Evolutionary conservation across 768 basidiomycete species (phyloP), one percentile per base, ranked within the genome.

Genomic region (Rhodotorula toruloides): DNA sequence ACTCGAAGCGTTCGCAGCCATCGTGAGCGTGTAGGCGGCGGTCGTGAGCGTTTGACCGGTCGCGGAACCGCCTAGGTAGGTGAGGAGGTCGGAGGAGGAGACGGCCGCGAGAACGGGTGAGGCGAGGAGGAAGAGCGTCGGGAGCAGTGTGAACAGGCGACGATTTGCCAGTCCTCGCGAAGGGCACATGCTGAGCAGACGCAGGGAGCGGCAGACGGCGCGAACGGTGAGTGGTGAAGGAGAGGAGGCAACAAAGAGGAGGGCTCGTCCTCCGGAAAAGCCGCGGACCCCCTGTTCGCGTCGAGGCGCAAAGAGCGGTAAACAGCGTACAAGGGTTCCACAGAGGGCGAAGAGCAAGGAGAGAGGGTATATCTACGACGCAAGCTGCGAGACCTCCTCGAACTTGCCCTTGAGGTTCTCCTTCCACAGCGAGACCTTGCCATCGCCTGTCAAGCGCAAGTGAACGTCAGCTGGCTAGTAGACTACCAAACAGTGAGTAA

Each of bases 391-490:
- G 61, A 98, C 90, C 76, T 92, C 93, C 78, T 98, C 96, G 90
- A 93, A 99, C 27, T 83, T 81, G n/a, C 90, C 90, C 74, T 88
- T 89, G 74, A 96, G 79, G 76, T 90, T 93, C 80, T 99, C 96
- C 79, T 99, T 99, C 94, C 96, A 99, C 55, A 97, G 80, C 13
- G 89, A 91, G 29, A 99, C 94, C 79, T 96, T 97, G 19, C 96
- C 94, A 76, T 99, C 96, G 16, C 92, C 93, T 70, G 63, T n/a
- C 32, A 43, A 16, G 21, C 16, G 46, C 34, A 9, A 4, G 2
- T 13, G 13, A 10, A 1, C 10, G 29, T 34, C 17, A 37, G 19
- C 39, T 46, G n/a, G n/a, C n/a, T n/a, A n/a, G n/a, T n/a, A n/a
- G n/a, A n/a, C n/a, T n/a, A n/a, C n/a, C n/a, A 14, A 16, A 27